These are phyloP conservation scores for Septoria petroselini DNA, from an alignment of 2,329 filamentous ascomycete species.

Conservation along the genomic window DNA sequence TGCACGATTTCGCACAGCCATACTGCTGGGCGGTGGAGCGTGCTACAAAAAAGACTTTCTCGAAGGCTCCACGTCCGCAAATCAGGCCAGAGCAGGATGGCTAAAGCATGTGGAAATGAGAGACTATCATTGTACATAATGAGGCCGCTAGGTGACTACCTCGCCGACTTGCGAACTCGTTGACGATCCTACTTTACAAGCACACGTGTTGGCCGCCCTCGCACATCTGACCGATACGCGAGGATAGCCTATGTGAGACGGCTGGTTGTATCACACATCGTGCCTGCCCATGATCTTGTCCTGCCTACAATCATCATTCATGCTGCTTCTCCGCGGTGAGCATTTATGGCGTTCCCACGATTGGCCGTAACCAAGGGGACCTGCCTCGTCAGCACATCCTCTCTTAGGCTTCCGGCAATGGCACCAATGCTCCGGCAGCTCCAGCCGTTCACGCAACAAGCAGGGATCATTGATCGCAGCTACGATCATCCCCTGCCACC, in stretches of 20 bases:
- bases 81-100: background rate
- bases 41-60: background rate
- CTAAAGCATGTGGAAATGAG: background rate
- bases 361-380: background rate
- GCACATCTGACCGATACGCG: too few relatives aligned
- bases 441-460: slow-evolving; percentile 11
- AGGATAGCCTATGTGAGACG: too few relatives aligned
- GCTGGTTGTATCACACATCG: too few relatives aligned
- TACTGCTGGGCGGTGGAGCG: background rate
- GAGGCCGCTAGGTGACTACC: background rate
- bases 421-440: background rate
- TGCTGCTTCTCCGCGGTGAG: too few relatives aligned
- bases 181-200: too few relatives aligned
- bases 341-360: too few relatives aligned
- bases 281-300: too few relatives aligned
- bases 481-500: slow-evolving; percentile 8
- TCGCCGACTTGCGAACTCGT: too few relatives aligned
- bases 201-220: too few relatives aligned
- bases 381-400: background rate
- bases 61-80: slow-evolving; percentile 4
- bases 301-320: too few relatives aligned
- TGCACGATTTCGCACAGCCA: slow-evolving; percentile 1
- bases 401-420: background rate
- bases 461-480: slow-evolving; percentile 13
- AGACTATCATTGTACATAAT: slow-evolving; percentile 1